Base-by-base conservation (phyloP, 306 rosid genomes). In the Cajanus cajan region DNA sequence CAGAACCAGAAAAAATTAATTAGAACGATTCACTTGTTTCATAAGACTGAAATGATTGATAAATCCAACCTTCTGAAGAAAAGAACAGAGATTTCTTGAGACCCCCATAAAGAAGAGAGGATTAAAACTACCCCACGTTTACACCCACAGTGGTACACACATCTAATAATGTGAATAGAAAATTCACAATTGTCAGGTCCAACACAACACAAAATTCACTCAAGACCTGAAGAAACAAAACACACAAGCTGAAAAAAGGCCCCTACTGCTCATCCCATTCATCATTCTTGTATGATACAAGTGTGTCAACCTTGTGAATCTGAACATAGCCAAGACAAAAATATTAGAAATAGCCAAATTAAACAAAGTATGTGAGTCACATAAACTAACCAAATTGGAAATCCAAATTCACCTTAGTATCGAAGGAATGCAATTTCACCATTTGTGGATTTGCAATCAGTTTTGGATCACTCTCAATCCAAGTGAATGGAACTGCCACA, bases 401-500 rank as follows among this genome's bases (percentile, higher is more conserved):
- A 37, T 9, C 57, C 54, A 74, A 55, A 85, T 22, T 78, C 77
- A 87, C 99, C 99, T 96, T 96, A 51, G 99, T 96, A 80, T 96
- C 99, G 65, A 96, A 96, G 31, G 99, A 93, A 86, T 96, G 99
- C 86, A 96, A 82, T 84, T 96, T 96, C 89, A 96, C 99, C 94
- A 96, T 96, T 65, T 96, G 97, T 1, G 99, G 99, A 91, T 96
- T 96, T 39, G 83, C 92, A 76, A 93, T 96, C 70, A 96, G 91
- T 84, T 93, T 96, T 18, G 99, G 99, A 83, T 96, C 99, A 87
- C 97, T 96, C 88, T 96, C 99, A 52, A 86, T 83, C 99, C 99
- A 95, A 81, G 98, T 93, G 85, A 95, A 90, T 58, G 99, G 99
- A 82, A 91, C 97, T 43, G 92, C 96, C 57, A 96, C 88, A 59